These are phyloP conservation scores for Chlorella variabilis DNA, from an alignment of 163 green algal species.

Conservation along the genomic window DNA sequence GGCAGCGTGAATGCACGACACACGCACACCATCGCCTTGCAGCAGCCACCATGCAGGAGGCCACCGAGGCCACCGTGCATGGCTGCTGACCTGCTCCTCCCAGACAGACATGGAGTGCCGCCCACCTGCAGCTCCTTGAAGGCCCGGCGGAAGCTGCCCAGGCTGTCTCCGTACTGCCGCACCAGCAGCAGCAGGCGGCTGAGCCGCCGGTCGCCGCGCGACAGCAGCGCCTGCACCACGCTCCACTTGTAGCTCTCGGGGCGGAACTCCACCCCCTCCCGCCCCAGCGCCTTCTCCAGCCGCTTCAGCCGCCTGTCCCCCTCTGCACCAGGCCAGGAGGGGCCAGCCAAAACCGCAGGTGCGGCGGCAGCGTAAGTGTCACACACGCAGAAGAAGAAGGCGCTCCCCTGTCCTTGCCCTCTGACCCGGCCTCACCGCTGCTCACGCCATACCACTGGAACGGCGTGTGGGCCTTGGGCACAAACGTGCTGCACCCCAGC, in stretches of 20 bases:
- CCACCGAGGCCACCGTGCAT: no score
- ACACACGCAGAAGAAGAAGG: no score
- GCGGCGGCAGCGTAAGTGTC: no score
- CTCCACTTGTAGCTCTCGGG: constrained; percentile 68
- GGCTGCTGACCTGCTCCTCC: no score
- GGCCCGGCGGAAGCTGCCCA: constrained; percentile 51
- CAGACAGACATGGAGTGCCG: neutral
- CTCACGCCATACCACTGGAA: constrained; percentile 46
- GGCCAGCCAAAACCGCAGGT: no score
- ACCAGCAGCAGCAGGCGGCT: constrained; percentile 51
- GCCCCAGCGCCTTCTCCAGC: constrained; percentile 42
- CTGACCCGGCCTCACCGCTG: constrained; percentile 5
- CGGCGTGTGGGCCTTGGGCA: constrained; percentile 63
- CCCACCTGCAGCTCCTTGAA: constrained; percentile 54
- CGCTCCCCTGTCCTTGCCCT: no score
- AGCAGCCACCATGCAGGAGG: neutral
- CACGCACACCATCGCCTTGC: neutral
- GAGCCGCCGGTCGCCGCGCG: constrained; percentile 52
- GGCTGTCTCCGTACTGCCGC: constrained; percentile 42
- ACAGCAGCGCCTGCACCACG: constrained; percentile 59
- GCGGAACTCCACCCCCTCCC: constrained; percentile 54
- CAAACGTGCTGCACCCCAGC: constrained; percentile 62
- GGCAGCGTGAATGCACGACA: no score
- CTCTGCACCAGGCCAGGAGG: neutral
- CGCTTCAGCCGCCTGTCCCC: constrained; percentile 48